Evolutionary conservation across 75 land plant genomes (phyloP), one percentile per base, ranked within the genome.

Genomic region (Picea sitchensis): DNA sequence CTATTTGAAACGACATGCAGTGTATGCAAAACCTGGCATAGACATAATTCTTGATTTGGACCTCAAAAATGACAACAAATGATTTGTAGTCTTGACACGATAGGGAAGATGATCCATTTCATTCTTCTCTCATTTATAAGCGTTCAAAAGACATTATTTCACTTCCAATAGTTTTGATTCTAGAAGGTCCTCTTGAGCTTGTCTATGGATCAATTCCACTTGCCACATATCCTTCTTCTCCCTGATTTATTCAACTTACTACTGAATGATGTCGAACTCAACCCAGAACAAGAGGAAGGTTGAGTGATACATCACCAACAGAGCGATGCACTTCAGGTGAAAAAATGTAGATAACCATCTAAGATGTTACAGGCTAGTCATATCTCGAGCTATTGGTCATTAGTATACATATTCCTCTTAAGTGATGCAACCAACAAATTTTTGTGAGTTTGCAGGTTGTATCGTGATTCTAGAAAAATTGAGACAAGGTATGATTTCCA

Each of bases 21-120:
- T 75, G 59, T 83, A 86, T 9, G 92, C 90, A 76, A 88, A 88
- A 79, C 93, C 78, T 14, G 93, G 94, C 73, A 90, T 79, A 26
- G 91, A 86, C 88, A 92, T 84, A n/a, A 88, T 77, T 78, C 86
- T 83, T 2, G 94, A 92, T 72, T 92, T 92, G 18, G 90, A 88
- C 82, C 90, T 89, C 78, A 94, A 83, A 69, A 87, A 92, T 18
- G 87, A 83, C 36, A 94, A 84, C 51, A 90, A 80, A 14, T 86
- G 82, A 12, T 92, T 85, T 58, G 84, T 78, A 61, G 96, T 86
- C 78, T 86, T 90, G 9, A 92, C 84, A 61, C 92, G 85, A 31
- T 83, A 76, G 83, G 86, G 85, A 38, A 94, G 84, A 82, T 88
- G 83, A 4, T 88, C 92, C 54, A 91, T 11, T 77, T 94, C 93